Evolutionary conservation across 768 basidiomycete species (phyloP).

Genomic region (Pulveroboletus sp.): DNA sequence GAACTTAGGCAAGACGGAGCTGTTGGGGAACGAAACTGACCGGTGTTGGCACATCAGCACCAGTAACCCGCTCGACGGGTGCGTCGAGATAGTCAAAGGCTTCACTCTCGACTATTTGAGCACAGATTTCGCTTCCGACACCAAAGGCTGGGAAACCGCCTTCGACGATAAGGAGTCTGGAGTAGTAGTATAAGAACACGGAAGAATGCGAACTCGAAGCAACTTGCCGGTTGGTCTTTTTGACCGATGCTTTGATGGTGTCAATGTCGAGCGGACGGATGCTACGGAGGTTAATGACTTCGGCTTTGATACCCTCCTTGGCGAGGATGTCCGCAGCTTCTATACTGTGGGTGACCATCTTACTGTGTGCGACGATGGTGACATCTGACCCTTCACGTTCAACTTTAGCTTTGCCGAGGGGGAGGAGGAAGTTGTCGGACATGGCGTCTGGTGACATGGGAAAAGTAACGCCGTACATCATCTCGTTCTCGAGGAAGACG

Average conservation of each 20-base stretch:
- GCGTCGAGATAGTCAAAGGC: constrained; percentile 99
- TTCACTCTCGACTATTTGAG: constrained; percentile 95
- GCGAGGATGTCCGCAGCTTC: constrained; percentile 92
- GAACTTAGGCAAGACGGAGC: constrained; percentile 7
- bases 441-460: constrained; percentile 93
- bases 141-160: constrained; percentile 99
- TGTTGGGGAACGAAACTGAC: constrained; percentile 42
- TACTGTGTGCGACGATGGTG: constrained; percentile 96
- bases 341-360: constrained; percentile 93
- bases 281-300: constrained; percentile 94
- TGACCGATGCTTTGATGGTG: constrained; percentile 94
- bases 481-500: constrained; percentile 99
- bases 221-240: constrained; percentile 92
- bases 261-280: constrained; percentile 98
- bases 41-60: constrained; percentile 96
- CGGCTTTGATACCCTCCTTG: constrained; percentile 96
- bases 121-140: constrained; percentile 97
- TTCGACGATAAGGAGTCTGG: constrained; percentile 87
- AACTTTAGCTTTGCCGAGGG: constrained; percentile 96
- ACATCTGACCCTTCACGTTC: constrained; percentile 91
- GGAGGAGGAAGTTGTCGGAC: constrained; percentile 91
- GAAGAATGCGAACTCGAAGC: background rate
- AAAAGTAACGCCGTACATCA: constrained; percentile 97
- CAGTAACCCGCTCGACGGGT: constrained; percentile 95
- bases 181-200: constrained; percentile 1